Percentiles rank a stretch among this genome's conserved stretches.
phyloP scores from a whole-genome alignment of 441 rosid genomes.

The Croton setiger region DNA sequence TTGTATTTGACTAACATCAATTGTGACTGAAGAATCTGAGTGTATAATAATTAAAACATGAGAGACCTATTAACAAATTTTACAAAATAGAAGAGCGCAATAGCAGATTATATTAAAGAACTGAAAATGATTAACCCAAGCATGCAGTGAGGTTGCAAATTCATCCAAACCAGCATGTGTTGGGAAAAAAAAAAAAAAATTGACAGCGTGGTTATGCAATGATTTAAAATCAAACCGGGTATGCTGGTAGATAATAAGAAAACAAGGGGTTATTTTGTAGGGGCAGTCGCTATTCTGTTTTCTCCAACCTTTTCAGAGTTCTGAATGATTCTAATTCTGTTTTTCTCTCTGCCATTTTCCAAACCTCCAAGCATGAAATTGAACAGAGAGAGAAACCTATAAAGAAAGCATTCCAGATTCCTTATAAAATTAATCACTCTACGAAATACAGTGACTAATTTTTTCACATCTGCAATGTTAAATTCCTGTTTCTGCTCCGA shows the following conservation, averaged over 20 bases:
- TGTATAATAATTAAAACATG: too few species aligned
- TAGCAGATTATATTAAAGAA: too few species aligned
- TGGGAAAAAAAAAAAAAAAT: too few species aligned
- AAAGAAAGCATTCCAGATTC: neutral
- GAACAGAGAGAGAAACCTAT: slow-evolving; percentile 3
- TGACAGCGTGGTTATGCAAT: too few species aligned
- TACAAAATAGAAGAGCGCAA: too few species aligned
- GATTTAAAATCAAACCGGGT: neutral
- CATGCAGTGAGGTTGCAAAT: too few species aligned
- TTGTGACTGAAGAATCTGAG: too few species aligned
- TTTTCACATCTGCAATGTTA: neutral
- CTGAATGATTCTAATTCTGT: slow-evolving; percentile 21
- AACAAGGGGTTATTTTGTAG: slow-evolving; percentile 8
- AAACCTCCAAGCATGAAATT: slow-evolving; percentile 23
- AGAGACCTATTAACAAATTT: too few species aligned
- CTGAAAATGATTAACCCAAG: too few species aligned
- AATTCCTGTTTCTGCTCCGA: slow-evolving; percentile 4
- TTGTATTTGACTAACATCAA: too few species aligned
- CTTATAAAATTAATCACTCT: neutral
- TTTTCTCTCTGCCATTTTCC: slow-evolving; percentile 20
- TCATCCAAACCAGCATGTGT: too few species aligned
- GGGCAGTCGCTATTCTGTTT: slow-evolving; percentile 24
- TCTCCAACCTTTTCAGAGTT: slow-evolving; percentile 13
- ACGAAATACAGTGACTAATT: neutral
- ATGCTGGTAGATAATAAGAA: neutral